Conservation (phyloP, 1,139 yeast genomes). For the Taphrina flavorubra region DNA sequence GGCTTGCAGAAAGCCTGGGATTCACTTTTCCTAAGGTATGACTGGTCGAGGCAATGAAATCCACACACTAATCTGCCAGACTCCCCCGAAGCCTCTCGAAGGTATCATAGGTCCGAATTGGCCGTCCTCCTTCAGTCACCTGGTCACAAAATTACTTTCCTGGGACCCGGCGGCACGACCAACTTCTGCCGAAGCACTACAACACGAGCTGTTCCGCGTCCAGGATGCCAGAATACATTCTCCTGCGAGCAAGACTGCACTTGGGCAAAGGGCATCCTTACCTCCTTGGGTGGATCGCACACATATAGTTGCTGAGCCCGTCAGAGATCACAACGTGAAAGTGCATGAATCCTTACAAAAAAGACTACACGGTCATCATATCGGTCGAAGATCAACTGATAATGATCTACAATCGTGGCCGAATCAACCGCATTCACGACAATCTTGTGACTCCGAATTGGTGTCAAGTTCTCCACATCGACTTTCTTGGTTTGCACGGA, state of each 20-base stretch:
- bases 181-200: constrained; percentile 20
- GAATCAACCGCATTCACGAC: neutral
- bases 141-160: constrained; percentile 14
- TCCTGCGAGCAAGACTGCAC: neutral
- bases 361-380: neutral
- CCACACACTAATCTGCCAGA: constrained; percentile 7
- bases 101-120: constrained; percentile 31
- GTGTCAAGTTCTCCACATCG: constrained; percentile 12
- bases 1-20: constrained; percentile 69
- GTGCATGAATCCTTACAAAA: constrained; percentile 9
- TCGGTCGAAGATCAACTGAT: neutral
- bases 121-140: constrained; percentile 30
- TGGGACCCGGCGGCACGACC: constrained; percentile 34
- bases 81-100: constrained; percentile 26
- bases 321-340: neutral
- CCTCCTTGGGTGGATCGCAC: constrained; percentile 13
- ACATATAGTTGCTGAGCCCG: neutral
- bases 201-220: constrained; percentile 23
- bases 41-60: neutral
- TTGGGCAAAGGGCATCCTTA: neutral
- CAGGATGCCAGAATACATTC: neutral
- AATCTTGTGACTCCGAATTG: neutral
- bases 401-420: neutral
- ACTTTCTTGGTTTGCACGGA: constrained; percentile 8
- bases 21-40: constrained; percentile 69